Base-by-base conservation (phyloP, 2,329 filamentous ascomycete species). In the Ceratocystis cacaofunesta region DNA sequence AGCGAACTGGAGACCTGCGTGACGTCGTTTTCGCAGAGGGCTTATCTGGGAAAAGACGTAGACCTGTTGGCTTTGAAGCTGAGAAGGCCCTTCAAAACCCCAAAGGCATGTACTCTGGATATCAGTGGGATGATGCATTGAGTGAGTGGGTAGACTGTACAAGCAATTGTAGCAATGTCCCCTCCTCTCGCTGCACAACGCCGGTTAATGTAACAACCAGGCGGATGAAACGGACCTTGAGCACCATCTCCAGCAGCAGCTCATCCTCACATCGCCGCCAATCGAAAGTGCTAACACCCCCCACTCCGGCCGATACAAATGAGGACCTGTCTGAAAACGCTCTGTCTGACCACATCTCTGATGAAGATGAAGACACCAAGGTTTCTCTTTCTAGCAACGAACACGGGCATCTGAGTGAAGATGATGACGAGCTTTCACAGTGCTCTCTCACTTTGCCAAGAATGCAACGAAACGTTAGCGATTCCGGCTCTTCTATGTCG, bases 21-120 rank as follows among this genome's bases (percentile, higher is more conserved):
- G 81, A 84, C 68, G 75, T 83, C 50, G 78, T 77, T 8, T 82
- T 80, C 69, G 81, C 80, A 2, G 82, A 84, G 69, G 75, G 72
- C 36, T 72, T 82, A 1, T 28, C 52, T 61, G 55, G 19, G 19
- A 30, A 28, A n/a, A 55, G 30, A 30, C 60, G 22, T 22, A 28
- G 12, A n/a, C 32, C 55, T 32, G 3, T 36, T 5, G 17, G 30
- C n/a, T 15, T 8, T 17, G 36, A 50, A n/a, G 15, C 61, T 25
- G 50, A 36, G 22, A 32, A 48, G 5, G n/a, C 43, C 6, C 44
- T 19, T 36, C 52, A 22, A 36, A 43, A 17, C 48, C 22, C 52
- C 2, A n/a, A 43, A n/a, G 43, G 64, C 5, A 70, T 73, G 4
- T 76, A 75, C 62, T 72, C 73, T 1, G 74, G 75, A 5, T 77